Base-by-base conservation (phyloP, 768 basidiomycete genomes). In the Lactarius hatsudake region DNA sequence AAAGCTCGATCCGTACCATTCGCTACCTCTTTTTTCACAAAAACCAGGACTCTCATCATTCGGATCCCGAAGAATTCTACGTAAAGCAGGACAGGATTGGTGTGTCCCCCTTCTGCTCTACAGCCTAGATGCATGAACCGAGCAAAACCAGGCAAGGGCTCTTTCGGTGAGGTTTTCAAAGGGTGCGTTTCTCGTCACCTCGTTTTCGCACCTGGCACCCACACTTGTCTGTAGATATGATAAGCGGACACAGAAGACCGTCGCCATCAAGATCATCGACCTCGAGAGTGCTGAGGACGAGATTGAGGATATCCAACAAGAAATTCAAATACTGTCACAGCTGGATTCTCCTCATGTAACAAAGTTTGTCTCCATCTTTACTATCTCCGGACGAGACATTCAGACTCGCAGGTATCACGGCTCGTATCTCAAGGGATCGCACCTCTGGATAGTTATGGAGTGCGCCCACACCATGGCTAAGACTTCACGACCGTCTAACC, bases 371-470 rank as follows among this genome's bases (percentile, higher is more conserved):
- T 64, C 71, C 59, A 65, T 73, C 73, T 65, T 75, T 63, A 42
- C 67, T 54, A 38, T 65, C 36, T 61, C 66, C 68, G 66, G 72
- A 55, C 66, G 26, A 56, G 26, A 42, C 58, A 8, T 57, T 66
- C 28, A 63, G 71, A 60, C 64, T 71, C 43, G 6, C 74, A 87
- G 94, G 82, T 98, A 98, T 76, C 93, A 98, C 81, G 97, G 97
- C 51, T 95, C 93, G 40, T 99, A 81, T 80, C 82, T 99, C 74
- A 96, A 98, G 76, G 96, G 95, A 18, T 93, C 96, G 6, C 88
- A 96, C 76, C 83, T 99, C 30, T 99, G 97, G 97, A 99, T 98
- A 75, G 93, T 98, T 73, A 98, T 98, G 96, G 93, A 94, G 93
- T 94, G 73, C 65, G 87, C 40, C 13, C 59, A 58, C 48, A 34